These are phyloP conservation scores for Chalciporus sphaerocephalus DNA, from an alignment of 768 basidiomycete species.

Conservation along the genomic window DNA sequence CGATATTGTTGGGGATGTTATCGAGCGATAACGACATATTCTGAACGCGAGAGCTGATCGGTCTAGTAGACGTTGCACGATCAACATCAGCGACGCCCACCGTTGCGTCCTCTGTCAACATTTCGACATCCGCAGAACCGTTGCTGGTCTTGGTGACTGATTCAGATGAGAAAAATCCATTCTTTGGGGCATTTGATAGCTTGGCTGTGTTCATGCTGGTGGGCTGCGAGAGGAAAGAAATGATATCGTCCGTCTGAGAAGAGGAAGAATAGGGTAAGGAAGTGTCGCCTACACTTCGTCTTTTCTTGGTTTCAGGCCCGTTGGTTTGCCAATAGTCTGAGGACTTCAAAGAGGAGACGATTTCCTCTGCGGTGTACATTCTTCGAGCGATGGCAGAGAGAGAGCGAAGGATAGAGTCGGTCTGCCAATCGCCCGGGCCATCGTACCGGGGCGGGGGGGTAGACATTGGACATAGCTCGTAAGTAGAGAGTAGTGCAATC, in stretches of 20 bases:
- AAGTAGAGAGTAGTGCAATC: conserved; percentile 53
- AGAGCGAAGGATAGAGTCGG: conserved; percentile 51
- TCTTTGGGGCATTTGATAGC: conserved; percentile 7
- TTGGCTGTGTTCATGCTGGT: conserved; percentile 18
- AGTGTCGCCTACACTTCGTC: conserved; percentile 38
- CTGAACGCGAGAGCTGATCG: conserved; percentile 29
- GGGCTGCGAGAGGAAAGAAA: conserved; percentile 23
- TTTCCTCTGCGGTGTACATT: conserved; percentile 54
- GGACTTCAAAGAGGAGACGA: conserved; percentile 38
- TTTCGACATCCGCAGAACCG: conserved; percentile 25
- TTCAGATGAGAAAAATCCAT: conserved; percentile 27
- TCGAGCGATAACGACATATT: conserved; percentile 52
- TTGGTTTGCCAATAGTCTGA: conserved; percentile 30
- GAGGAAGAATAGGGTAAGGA: conserved; percentile 29
- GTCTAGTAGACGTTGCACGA: conserved; percentile 17
- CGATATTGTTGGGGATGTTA: conserved; percentile 39
- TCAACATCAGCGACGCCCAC: conserved; percentile 26
- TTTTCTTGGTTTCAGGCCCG: conserved; percentile 44
- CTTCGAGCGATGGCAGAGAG: conserved; percentile 48
- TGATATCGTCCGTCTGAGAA: conserved; percentile 26
- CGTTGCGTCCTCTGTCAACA: conserved; percentile 24
- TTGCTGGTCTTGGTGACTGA: conserved; percentile 9
- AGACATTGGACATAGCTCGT: conserved; percentile 49
- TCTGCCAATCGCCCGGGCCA: conserved; percentile 56
- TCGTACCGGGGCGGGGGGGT: conserved; percentile 52